phyloP scores from a whole-genome alignment of 1,284 basidiomycete species.

The Sparassis latifolia region DNA sequence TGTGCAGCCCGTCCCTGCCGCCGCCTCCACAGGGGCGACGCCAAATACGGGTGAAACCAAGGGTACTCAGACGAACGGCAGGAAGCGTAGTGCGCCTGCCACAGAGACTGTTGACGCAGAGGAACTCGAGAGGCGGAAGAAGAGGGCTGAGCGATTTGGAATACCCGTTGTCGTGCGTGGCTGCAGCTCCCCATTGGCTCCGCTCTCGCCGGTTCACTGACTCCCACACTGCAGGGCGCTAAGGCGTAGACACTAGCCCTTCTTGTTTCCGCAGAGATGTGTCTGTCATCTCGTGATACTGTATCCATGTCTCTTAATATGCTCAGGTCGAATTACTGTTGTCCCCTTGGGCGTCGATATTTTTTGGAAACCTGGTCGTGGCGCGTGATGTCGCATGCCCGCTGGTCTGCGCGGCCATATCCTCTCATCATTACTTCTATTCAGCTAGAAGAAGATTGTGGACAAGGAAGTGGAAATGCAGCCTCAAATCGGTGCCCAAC shows the following conservation, averaged over 20 bases:
- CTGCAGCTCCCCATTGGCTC: neutral
- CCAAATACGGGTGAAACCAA: neutral
- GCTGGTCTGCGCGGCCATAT: too few species aligned
- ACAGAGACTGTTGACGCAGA: slow-evolving; percentile 34
- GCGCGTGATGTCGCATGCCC: too few species aligned
- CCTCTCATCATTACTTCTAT: too few species aligned
- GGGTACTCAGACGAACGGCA: slow-evolving; percentile 12
- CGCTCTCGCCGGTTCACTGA: neutral
- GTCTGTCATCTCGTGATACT: too few species aligned
- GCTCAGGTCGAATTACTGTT: too few species aligned
- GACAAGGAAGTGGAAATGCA: too few species aligned
- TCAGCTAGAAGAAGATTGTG: too few species aligned
- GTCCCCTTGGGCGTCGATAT: too few species aligned
- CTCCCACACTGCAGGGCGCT: neutral
- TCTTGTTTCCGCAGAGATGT: neutral
- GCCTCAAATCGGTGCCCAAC: too few species aligned
- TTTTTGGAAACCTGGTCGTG: too few species aligned
- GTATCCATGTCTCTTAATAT: too few species aligned
- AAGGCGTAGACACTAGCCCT: neutral
- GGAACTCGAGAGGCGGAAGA: slow-evolving; percentile 52
- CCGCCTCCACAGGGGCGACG: slow-evolving; percentile 3
- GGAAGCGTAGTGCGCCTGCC: slow-evolving; percentile 37
- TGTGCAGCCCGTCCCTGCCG: slow-evolving; percentile 29
- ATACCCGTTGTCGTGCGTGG: slow-evolving; percentile 46
- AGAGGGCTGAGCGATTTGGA: slow-evolving; percentile 62